Percentiles rank a stretch among this genome's conserved stretches.
Conservation (phyloP, 352 stramenopile species). For the Phytophthora sp. region DNA sequence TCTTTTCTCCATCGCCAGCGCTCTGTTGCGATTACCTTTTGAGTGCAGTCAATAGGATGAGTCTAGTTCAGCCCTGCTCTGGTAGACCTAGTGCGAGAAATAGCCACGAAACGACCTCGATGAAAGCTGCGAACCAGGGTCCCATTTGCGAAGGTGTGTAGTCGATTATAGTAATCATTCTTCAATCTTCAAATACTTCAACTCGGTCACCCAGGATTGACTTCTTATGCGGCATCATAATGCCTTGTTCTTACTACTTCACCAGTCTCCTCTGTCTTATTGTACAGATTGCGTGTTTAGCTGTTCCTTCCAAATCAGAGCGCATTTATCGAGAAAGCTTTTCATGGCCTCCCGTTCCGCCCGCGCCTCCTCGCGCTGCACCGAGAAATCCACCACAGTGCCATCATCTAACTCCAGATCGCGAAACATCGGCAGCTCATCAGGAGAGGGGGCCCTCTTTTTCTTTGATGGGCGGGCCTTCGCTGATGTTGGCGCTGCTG, state of each 20-base stretch:
- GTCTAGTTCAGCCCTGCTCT: background rate
- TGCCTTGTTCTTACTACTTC: conserved; percentile 17
- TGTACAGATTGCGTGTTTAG: conserved; percentile 30
- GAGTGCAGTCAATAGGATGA: background rate
- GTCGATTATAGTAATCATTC: conserved; percentile 3
- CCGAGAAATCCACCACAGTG: conserved; percentile 35
- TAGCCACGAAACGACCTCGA: conserved; percentile 32
- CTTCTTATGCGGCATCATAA: conserved; percentile 12
- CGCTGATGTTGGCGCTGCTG: background rate
- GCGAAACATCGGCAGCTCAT: conserved; percentile 34
- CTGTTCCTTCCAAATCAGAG: conserved; percentile 45
- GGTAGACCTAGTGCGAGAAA: conserved; percentile 15
- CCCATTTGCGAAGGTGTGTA: too few species aligned
- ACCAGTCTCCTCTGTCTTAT: conserved; percentile 15
- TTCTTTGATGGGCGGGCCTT: conserved; percentile 23
- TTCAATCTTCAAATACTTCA: conserved; percentile 13
- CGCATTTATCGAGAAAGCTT: conserved; percentile 35
- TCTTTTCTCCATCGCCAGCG: conserved; percentile 1
- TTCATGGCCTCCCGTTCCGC: conserved; percentile 31
- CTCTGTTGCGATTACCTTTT: background rate
- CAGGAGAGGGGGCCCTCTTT: conserved; percentile 9
- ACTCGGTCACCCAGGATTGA: conserved; percentile 13
- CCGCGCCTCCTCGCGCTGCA: conserved; percentile 33
- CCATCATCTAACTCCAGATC: conserved; percentile 42
- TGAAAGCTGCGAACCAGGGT: too few species aligned